These are phyloP conservation scores for Colletotrichum orchidophilum DNA, from an alignment of 2,329 filamentous ascomycete species.

Conservation along the genomic window DNA sequence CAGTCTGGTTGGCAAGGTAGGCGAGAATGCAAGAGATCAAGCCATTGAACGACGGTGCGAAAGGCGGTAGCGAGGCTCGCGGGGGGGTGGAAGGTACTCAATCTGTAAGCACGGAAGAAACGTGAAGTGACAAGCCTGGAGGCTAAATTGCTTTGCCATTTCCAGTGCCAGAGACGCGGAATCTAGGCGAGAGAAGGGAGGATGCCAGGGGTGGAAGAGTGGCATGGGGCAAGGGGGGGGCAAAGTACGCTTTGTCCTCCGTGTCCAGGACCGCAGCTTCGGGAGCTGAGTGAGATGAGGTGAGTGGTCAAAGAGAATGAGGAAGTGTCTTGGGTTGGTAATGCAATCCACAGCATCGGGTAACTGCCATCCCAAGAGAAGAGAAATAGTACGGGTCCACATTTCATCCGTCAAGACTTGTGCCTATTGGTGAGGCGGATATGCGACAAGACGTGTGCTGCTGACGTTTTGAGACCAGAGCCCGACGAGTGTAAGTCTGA, in stretches of 20 bases:
- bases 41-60: background rate
- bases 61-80: background rate
- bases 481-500: background rate
- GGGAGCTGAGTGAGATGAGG: conserved; percentile 30
- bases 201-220: background rate
- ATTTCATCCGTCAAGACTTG: background rate
- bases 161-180: conserved; percentile 28
- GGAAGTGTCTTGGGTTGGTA: conserved; percentile 7
- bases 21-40: background rate
- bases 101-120: background rate
- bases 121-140: background rate
- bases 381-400: background rate
- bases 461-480: conserved; percentile 13
- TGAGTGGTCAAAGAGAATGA: conserved; percentile 23
- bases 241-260: conserved; percentile 19
- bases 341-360: conserved; percentile 31
- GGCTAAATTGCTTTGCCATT: conserved; percentile 28
- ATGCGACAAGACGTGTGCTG: conserved; percentile 16
- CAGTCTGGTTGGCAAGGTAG: background rate
- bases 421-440: conserved; percentile 10
- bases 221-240: background rate
- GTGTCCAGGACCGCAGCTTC: conserved; percentile 31
- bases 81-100: background rate
- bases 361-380: conserved; percentile 29
- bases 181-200: background rate